Percentiles rank a stretch among this genome's conserved stretches.
phyloP scores from a whole-genome alignment of 169 alveolate genomes.

The Hepatocystis sp. region DNA sequence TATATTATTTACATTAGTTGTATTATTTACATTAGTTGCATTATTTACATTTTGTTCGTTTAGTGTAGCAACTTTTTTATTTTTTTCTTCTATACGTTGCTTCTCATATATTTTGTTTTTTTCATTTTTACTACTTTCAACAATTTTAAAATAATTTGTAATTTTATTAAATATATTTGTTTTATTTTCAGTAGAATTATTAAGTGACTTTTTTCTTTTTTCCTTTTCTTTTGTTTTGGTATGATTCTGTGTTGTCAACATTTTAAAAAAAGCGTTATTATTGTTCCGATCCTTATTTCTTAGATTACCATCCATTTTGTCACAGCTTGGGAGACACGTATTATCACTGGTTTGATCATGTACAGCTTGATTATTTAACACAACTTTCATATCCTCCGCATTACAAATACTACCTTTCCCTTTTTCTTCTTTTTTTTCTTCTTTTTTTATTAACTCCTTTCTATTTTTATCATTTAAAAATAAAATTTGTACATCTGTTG shows the following conservation, averaged over 20 bases:
- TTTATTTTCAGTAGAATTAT: constrained; percentile 7
- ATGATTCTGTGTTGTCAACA: constrained; percentile 1
- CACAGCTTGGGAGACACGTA: too few species aligned
- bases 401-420: too few species aligned
- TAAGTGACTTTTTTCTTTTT: constrained; percentile 1
- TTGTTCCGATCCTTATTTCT: too few species aligned
- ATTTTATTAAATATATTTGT: constrained; percentile 26
- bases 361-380: too few species aligned
- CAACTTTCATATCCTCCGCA: too few species aligned
- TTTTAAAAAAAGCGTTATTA: too few species aligned
- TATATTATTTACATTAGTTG: not conserved
- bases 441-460: not conserved
- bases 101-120: not conserved
- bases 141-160: constrained; percentile 26
- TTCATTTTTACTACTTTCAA: not conserved
- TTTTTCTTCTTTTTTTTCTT: not conserved
- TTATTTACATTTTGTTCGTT: constrained; percentile 4
- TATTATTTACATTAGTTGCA: not conserved
- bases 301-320: too few species aligned
- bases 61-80: constrained; percentile 7
- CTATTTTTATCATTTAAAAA: too few species aligned
- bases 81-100: not conserved
- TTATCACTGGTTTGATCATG: too few species aligned
- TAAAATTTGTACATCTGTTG: too few species aligned
- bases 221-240: constrained; percentile 1